Conservation (phyloP, 208 protist species). For the Phytomonas sp. region DNA sequence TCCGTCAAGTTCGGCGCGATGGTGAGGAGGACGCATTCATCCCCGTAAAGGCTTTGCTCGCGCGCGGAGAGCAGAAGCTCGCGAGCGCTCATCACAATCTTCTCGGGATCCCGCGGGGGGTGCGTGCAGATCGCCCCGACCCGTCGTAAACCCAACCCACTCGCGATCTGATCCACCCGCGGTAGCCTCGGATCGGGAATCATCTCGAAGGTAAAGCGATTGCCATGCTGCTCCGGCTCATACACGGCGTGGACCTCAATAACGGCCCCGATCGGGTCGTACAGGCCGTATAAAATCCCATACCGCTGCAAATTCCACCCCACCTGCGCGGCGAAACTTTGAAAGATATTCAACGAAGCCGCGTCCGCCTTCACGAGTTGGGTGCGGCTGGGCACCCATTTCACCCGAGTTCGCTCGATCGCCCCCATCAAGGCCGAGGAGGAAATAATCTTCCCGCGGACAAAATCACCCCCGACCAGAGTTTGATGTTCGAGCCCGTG, state of each 20-base stretch:
- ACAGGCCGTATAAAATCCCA: constrained; percentile 78
- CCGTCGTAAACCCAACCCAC: constrained; percentile 54
- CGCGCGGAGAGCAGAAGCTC: constrained; percentile 76
- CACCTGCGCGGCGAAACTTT: constrained; percentile 66
- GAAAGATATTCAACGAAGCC: constrained; percentile 71
- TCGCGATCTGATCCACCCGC: constrained; percentile 49
- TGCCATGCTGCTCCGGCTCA: constrained; percentile 78
- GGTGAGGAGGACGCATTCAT: constrained; percentile 84
- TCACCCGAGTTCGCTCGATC: constrained; percentile 64
- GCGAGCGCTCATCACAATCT: constrained; percentile 27
- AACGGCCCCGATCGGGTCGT: constrained; percentile 24
- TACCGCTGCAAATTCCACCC: constrained; percentile 78
- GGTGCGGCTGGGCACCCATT: constrained; percentile 69
- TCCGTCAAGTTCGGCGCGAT: constrained; percentile 35
- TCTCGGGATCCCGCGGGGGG: constrained; percentile 34
- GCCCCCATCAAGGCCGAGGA: constrained; percentile 59
- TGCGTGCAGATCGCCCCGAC: constrained; percentile 83
- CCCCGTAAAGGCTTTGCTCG: constrained; percentile 77
- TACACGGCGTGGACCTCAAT: constrained; percentile 83
- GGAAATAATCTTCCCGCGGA: constrained; percentile 42
- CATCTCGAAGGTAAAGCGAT: constrained; percentile 37
- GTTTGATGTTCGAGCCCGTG: constrained; percentile 53
- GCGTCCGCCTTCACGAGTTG: constrained; percentile 66
- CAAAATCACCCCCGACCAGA: constrained; percentile 55
- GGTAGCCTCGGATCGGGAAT: constrained; percentile 28